phyloP scores from a whole-genome alignment of 2,329 filamentous ascomycete genomes.

The Epichloe scottii region DNA sequence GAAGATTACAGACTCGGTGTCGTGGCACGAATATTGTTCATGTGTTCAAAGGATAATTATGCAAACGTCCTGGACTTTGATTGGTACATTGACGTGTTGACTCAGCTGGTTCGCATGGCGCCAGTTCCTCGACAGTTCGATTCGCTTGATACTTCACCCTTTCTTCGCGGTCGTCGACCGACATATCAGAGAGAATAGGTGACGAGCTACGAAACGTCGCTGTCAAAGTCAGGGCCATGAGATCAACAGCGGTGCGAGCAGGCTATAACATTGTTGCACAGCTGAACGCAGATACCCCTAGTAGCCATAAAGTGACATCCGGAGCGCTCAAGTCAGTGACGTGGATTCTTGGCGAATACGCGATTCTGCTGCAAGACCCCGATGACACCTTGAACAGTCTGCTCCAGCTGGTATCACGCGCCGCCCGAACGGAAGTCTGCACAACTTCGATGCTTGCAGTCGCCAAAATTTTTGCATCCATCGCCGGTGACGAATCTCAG shows the following conservation, averaged over 20 bases:
- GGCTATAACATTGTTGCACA: constrained; percentile 63
- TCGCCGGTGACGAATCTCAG: constrained; percentile 52
- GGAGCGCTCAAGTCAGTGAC: constrained; percentile 63
- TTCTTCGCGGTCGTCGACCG: constrained; percentile 16
- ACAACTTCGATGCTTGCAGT: constrained; percentile 71
- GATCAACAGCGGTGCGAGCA: constrained; percentile 67
- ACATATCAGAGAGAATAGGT: constrained; percentile 61
- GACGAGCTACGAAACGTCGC: constrained; percentile 80
- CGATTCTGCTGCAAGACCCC: constrained; percentile 55
- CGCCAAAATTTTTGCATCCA: constrained; percentile 68
- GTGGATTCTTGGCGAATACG: constrained; percentile 86
- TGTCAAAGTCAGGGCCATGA: constrained; percentile 78
- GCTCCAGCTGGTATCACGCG: constrained; percentile 49
- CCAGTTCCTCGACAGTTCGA: constrained; percentile 34
- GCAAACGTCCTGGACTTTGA: constrained; percentile 80
- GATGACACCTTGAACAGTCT: constrained; percentile 63
- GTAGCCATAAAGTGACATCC: constrained; percentile 43
- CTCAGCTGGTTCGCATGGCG: constrained; percentile 67
- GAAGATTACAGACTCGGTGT: constrained; percentile 79
- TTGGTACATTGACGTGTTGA: constrained; percentile 89
- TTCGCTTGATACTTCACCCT: constrained; percentile 21
- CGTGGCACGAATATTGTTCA: constrained; percentile 68
- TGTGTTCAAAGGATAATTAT: constrained; percentile 87
- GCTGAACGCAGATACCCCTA: constrained; percentile 36
- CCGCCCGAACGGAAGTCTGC: constrained; percentile 53